phyloP scores from a whole-genome alignment of 192 early-diverging fungal species.

The Coemansia sp. region DNA sequence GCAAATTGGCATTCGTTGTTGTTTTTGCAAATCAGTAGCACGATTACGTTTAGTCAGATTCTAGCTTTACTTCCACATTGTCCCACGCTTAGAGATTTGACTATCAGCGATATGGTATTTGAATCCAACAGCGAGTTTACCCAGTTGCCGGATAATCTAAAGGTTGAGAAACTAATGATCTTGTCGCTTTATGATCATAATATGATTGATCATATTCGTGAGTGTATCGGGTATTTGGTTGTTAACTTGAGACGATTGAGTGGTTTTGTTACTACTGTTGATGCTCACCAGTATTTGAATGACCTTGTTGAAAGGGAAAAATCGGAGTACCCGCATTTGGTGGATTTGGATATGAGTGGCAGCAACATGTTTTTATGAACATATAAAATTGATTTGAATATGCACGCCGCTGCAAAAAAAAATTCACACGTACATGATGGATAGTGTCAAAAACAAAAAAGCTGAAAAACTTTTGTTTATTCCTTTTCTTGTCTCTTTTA shows the following conservation, averaged over 20 bases:
- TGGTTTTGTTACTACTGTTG: background rate
- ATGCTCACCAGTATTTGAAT: background rate
- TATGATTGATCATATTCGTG: background rate
- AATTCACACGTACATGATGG: too few species aligned
- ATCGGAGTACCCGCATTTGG: background rate
- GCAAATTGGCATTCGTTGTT: background rate
- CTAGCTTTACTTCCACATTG: background rate
- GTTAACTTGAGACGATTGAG: background rate
- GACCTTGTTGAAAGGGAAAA: background rate
- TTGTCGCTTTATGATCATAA: background rate
- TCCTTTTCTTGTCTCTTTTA: too few species aligned
- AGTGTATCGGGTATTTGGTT: background rate
- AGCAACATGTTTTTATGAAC: background rate
- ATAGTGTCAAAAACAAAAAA: too few species aligned
- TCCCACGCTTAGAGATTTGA: background rate
- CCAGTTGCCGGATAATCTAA: background rate
- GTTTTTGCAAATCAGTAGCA: background rate
- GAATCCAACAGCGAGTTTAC: background rate
- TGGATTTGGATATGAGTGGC: background rate
- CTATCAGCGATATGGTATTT: background rate
- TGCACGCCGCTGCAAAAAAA: too few species aligned
- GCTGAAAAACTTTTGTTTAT: too few species aligned
- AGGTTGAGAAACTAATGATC: background rate
- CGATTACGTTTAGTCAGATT: background rate
- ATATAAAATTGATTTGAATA: background rate